Percentiles rank a stretch among this genome's conserved stretches.
Conservation (phyloP, 2,329 filamentous ascomycete species). For the Aspergillus intermedius region DNA sequence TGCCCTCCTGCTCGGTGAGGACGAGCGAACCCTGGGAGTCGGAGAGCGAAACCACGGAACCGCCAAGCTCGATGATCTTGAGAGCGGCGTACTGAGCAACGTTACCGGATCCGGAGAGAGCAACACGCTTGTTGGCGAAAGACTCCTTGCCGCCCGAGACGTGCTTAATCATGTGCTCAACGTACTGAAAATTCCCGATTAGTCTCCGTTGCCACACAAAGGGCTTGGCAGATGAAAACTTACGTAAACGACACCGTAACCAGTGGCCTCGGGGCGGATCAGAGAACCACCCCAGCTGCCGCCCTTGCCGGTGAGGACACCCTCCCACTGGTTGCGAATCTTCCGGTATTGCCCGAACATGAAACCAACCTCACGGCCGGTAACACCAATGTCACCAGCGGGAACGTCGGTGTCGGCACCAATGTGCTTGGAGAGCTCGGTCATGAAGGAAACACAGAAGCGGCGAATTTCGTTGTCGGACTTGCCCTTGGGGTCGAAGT, state of each 20-base stretch:
- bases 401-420: conserved; percentile 93
- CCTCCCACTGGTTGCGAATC: conserved; percentile 85
- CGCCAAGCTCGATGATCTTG: conserved; percentile 93
- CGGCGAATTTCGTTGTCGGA: conserved; percentile 93
- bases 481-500: conserved; percentile 99
- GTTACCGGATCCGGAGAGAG: conserved; percentile 95
- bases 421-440: conserved; percentile 90
- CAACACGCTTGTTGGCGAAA: conserved; percentile 86
- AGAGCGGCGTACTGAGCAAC: conserved; percentile 96
- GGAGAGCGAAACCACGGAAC: conserved; percentile 83
- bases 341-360: conserved; percentile 92
- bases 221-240: not conserved
- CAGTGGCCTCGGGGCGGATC: conserved; percentile 94
- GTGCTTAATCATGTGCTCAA: conserved; percentile 90
- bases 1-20: conserved; percentile 58
- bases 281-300: conserved; percentile 84
- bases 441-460: conserved; percentile 96
- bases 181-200: conserved; percentile 47
- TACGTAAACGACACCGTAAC: conserved; percentile 84
- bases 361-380: conserved; percentile 85
- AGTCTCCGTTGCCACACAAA: not conserved
- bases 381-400: conserved; percentile 93
- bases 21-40: conserved; percentile 84
- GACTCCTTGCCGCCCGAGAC: conserved; percentile 69
- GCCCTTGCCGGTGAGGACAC: conserved; percentile 94